These are phyloP conservation scores for Sistotremastrum niveocremeum DNA, from an alignment of 768 basidiomycete genomes.

Conservation along the genomic window DNA sequence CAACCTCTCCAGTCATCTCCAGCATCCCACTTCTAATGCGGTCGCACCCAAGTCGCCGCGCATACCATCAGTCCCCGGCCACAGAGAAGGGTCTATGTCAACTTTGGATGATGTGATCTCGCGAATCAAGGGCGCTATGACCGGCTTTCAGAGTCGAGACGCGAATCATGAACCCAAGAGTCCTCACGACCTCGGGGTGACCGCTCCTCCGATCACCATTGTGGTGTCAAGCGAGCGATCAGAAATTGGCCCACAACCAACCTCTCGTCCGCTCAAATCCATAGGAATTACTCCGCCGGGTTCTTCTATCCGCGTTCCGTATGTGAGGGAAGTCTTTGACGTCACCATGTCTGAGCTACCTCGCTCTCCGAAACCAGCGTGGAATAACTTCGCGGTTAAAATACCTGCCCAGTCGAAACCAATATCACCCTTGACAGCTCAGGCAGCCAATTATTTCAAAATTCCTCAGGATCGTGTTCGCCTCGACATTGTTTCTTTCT, in stretches of 20 bases:
- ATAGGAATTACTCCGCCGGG: too few species aligned
- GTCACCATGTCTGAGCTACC: constrained; percentile 37
- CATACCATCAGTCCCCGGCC: not conserved
- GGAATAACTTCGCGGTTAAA: constrained; percentile 27
- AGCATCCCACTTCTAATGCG: too few species aligned
- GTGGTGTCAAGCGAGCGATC: too few species aligned
- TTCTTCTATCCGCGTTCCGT: too few species aligned
- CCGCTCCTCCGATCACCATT: too few species aligned
- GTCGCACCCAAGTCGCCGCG: not conserved
- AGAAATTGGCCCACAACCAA: too few species aligned
- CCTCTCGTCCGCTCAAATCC: too few species aligned
- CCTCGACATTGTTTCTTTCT: constrained; percentile 57
- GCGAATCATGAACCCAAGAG: too few species aligned
- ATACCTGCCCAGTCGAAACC: constrained; percentile 32
- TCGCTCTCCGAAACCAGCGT: constrained; percentile 29
- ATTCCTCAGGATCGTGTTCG: constrained; percentile 27
- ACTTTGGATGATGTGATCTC: constrained; percentile 74
- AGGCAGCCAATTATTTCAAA: constrained; percentile 33
- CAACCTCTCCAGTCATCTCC: too few species aligned
- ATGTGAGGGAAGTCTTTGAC: constrained; percentile 25
- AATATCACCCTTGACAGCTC: constrained; percentile 32
- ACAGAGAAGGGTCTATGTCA: constrained; percentile 47
- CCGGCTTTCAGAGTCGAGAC: constrained; percentile 3
- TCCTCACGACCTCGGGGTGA: too few species aligned
- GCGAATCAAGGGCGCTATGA: constrained; percentile 67